phyloP scores from a whole-genome alignment of 2,329 filamentous ascomycete species.

The Eutypella sp. region DNA sequence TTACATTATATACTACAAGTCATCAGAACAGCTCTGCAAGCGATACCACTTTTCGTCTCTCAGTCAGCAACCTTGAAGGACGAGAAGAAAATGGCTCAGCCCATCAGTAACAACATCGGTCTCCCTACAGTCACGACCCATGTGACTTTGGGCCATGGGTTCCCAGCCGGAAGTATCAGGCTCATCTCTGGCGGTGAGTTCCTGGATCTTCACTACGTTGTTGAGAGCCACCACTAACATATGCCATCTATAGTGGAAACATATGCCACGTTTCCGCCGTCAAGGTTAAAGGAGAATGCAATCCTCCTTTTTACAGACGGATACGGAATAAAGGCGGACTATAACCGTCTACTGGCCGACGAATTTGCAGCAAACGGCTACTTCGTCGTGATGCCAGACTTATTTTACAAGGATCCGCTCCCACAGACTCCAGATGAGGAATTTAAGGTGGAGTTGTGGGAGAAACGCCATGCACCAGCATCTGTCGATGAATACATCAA shows the following conservation, averaged over 20 bases:
- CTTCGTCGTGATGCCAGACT: conserved; percentile 55
- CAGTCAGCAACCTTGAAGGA: too few species aligned
- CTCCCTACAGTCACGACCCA: too few species aligned
- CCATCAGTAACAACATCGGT: too few species aligned
- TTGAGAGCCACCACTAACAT: too few species aligned
- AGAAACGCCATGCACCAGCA: conserved; percentile 24
- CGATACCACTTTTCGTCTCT: too few species aligned
- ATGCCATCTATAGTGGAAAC: conserved; percentile 1
- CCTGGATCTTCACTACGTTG: too few species aligned
- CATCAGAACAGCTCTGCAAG: too few species aligned
- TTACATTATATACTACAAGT: too few species aligned
- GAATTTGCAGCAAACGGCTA: conserved; percentile 59
- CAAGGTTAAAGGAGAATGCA: conserved; percentile 47
- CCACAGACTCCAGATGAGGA: conserved; percentile 34
- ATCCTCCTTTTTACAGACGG: conserved; percentile 55
- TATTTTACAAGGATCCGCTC: conserved; percentile 53
- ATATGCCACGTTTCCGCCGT: conserved; percentile 20
- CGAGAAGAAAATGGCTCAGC: too few species aligned
- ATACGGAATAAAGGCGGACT: conserved; percentile 50
- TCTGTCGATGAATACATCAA: conserved; percentile 30
- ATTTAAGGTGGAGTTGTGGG: conserved; percentile 30
- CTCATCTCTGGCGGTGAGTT: too few species aligned
- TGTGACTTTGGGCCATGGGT: too few species aligned
- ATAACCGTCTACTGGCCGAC: conserved; percentile 45
- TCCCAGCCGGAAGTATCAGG: too few species aligned